These are phyloP conservation scores for Phytophthora meadii DNA, from an alignment of 352 stramenopile genomes.

Conservation along the genomic window DNA sequence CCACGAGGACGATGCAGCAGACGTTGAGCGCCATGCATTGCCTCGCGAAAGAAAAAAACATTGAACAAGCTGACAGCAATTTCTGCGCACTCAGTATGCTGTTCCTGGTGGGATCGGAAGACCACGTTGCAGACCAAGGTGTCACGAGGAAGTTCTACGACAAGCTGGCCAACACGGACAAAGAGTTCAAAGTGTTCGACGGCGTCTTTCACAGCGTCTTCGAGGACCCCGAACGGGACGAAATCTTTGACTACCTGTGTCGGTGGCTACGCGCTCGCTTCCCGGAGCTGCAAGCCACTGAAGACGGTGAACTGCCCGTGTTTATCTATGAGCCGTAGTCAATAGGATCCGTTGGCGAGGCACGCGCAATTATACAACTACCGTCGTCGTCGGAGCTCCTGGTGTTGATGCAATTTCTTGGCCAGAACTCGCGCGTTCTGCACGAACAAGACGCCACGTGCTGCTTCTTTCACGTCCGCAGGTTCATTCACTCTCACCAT, in stretches of 20 bases:
- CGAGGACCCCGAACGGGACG: slow-evolving; percentile 51
- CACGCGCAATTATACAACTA: slow-evolving; percentile 5
- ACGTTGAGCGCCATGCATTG: slow-evolving; percentile 35
- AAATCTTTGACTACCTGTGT: slow-evolving; percentile 25
- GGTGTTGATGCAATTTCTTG: slow-evolving; percentile 17
- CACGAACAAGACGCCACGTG: slow-evolving; percentile 14
- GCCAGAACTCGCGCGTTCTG: slow-evolving; percentile 12
- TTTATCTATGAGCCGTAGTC: slow-evolving; percentile 18
- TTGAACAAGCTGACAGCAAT: slow-evolving; percentile 12
- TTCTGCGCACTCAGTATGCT: slow-evolving; percentile 30
- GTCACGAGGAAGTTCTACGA: slow-evolving; percentile 43
- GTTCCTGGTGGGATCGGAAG: slow-evolving; percentile 50
- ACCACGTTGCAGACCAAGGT: slow-evolving; percentile 45
- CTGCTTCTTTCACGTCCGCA: neutral
- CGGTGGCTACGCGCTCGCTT: slow-evolving; percentile 25
- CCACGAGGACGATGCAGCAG: slow-evolving; percentile 37
- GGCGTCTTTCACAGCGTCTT: slow-evolving; percentile 60
- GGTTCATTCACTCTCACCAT: slow-evolving; percentile 6
- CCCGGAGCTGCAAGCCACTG: slow-evolving; percentile 8
- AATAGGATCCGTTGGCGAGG: slow-evolving; percentile 18
- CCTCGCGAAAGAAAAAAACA: slow-evolving; percentile 30
- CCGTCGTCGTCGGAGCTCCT: slow-evolving; percentile 14
- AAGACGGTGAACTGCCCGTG: slow-evolving; percentile 1
- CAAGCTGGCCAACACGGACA: slow-evolving; percentile 48
- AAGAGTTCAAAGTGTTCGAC: slow-evolving; percentile 57